phyloP scores from a whole-genome alignment of 257 asterid species.

The Anisodus tanguticus region DNA sequence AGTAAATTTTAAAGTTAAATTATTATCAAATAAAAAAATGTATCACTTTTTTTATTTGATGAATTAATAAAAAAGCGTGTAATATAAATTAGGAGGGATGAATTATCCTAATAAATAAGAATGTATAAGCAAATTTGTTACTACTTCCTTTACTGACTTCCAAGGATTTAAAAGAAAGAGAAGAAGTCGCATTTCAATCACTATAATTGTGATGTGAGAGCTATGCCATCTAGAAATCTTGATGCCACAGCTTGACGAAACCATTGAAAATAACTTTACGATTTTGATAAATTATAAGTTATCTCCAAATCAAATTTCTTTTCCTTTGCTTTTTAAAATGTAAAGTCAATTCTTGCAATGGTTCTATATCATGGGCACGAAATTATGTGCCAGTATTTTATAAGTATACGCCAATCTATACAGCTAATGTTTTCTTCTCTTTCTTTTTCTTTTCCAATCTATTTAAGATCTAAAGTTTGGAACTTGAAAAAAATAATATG shows the following conservation, averaged over 20 bases:
- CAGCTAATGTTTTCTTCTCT: neutral
- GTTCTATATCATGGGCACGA: neutral
- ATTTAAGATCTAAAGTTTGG: neutral
- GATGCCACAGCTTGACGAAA: neutral
- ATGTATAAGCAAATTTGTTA: neutral
- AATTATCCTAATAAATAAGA: neutral
- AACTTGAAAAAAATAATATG: neutral
- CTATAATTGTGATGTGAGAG: neutral
- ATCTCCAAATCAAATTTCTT: neutral
- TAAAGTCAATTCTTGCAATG: neutral
- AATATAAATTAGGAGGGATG: too few species aligned
- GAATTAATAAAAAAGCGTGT: too few species aligned
- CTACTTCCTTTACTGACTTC: neutral
- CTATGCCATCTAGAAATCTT: neutral
- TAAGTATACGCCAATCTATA: neutral
- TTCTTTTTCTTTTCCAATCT: neutral
- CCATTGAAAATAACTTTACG: neutral
- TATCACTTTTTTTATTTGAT: neutral
- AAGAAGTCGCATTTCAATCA: neutral
- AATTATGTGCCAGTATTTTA: constrained; percentile 9
- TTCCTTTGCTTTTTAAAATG: neutral
- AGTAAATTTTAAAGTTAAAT: too few species aligned
- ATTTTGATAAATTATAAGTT: constrained; percentile 1
- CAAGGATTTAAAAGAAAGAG: neutral
- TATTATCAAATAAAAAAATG: too few species aligned